Evolutionary conservation across 805 yeast genomes (phyloP).

Genomic region (Lachancea kluyveri): DNA sequence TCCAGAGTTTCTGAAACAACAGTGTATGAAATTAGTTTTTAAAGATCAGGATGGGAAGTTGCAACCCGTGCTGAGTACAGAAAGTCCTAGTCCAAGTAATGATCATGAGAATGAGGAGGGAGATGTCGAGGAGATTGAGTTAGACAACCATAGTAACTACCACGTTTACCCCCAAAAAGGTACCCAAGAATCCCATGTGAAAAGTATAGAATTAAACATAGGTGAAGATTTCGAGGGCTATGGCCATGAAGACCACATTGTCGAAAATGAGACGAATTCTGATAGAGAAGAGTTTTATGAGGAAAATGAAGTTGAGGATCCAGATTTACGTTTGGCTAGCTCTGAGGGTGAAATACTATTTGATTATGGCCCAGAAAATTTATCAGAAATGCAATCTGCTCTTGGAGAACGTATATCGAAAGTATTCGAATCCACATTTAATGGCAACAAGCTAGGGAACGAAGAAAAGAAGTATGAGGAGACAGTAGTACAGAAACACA

Average conservation of each 20-base stretch:
- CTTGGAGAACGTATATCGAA: conserved; percentile 24
- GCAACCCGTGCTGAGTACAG: conserved; percentile 2
- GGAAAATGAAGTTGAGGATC: conserved; percentile 16
- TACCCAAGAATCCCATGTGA: background rate
- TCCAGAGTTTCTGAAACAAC: conserved; percentile 15
- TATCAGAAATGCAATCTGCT: conserved; percentile 21
- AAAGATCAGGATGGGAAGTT: conserved; percentile 10
- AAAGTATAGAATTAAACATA: conserved; percentile 1
- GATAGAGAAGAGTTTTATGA: background rate
- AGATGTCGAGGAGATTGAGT: conserved; percentile 11
- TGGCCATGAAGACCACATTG: background rate
- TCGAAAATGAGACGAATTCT: conserved; percentile 2
- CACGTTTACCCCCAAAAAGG: conserved; percentile 6
- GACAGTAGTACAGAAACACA: too few species aligned
- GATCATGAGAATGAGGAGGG: background rate
- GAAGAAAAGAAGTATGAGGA: too few species aligned
- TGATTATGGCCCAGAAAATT: conserved; percentile 25
- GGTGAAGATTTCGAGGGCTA: conserved; percentile 1
- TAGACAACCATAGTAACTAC: conserved; percentile 14
- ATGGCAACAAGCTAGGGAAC: too few species aligned
- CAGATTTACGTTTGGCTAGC: conserved; percentile 22
- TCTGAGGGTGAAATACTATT: conserved; percentile 28
- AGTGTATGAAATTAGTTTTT: conserved; percentile 21
- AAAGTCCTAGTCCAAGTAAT: background rate
- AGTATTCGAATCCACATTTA: conserved; percentile 26